Evolutionary conservation across 306 rosid species (phyloP).

Genomic region (Lathyrus oleraceus): DNA sequence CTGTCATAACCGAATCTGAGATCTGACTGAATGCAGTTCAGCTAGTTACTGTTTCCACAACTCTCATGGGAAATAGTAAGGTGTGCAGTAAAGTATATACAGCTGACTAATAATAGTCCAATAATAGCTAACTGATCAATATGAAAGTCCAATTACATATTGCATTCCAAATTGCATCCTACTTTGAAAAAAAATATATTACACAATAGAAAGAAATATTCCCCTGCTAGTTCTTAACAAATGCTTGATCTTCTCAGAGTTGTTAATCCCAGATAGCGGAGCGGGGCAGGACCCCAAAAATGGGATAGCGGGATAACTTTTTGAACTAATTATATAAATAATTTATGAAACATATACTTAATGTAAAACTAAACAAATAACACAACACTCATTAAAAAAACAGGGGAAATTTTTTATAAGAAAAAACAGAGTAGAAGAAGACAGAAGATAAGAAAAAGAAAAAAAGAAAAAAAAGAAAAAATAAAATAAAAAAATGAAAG

Average conservation of each 20-base stretch:
- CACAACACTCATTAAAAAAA: no score
- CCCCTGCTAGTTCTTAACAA: slow-evolving; percentile 8
- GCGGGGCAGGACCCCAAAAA: no score
- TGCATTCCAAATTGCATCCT: background rate
- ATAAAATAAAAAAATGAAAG: no score
- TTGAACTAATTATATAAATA: no score
- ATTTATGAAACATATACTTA: no score
- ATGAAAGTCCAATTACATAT: slow-evolving; percentile 6
- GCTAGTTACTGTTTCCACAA: background rate
- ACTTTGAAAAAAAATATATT: background rate
- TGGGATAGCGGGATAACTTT: no score
- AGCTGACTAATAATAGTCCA: background rate
- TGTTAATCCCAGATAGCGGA: no score
- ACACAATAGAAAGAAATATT: slow-evolving; percentile 1
- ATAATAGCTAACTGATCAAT: slow-evolving; percentile 9
- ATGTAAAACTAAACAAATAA: no score
- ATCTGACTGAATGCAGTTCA: background rate
- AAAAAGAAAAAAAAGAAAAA: no score
- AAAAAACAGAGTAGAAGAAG: no score
- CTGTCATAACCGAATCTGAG: background rate
- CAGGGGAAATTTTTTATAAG: no score
- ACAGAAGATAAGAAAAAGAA: no score
- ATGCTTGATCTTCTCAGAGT: background rate
- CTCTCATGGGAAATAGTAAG: background rate
- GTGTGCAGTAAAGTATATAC: background rate